Evolutionary conservation across 192 early-diverging fungal genomes (phyloP).

Genomic region (Tieghemiomyces parasiticus): DNA sequence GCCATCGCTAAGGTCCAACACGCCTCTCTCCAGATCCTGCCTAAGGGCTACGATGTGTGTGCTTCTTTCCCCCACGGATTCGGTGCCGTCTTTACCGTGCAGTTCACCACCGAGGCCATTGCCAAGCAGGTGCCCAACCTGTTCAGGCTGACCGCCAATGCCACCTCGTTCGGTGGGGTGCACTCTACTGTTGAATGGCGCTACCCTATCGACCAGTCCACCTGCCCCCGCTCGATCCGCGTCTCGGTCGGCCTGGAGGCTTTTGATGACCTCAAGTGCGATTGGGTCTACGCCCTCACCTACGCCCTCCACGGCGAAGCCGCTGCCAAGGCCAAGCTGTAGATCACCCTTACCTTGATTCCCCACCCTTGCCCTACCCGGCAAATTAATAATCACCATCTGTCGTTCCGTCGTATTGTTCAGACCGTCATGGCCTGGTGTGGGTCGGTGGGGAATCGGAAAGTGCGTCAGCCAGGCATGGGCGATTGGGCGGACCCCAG

Average conservation of each 20-base stretch:
- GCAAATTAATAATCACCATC: too few relatives aligned
- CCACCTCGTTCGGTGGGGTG: constrained; percentile 49
- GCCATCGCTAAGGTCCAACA: constrained; percentile 26
- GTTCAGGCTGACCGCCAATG: constrained; percentile 30
- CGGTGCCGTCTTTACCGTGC: constrained; percentile 23
- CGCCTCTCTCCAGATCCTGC: constrained; percentile 12
- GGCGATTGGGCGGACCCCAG: too few relatives aligned
- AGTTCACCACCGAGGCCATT: constrained; percentile 26
- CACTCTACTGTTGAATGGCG: constrained; percentile 60
- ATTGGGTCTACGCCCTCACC: constrained; percentile 34
- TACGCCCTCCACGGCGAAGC: neutral
- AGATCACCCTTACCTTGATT: too few relatives aligned
- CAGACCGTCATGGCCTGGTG: too few relatives aligned
- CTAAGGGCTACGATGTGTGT: constrained; percentile 10
- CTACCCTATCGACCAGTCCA: constrained; percentile 22
- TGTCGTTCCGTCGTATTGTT: too few relatives aligned
- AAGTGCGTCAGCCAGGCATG: too few relatives aligned
- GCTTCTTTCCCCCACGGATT: constrained; percentile 11
- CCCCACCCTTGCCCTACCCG: too few relatives aligned
- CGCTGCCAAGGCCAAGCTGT: neutral
- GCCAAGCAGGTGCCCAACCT: constrained; percentile 29
- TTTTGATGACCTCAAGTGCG: constrained; percentile 42
- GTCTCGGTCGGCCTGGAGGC: constrained; percentile 53
- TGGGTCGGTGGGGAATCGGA: too few relatives aligned
- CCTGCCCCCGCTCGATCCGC: constrained; percentile 32